Conservation (phyloP, 306 rosid species). For the Leucaena leucocephala region DNA sequence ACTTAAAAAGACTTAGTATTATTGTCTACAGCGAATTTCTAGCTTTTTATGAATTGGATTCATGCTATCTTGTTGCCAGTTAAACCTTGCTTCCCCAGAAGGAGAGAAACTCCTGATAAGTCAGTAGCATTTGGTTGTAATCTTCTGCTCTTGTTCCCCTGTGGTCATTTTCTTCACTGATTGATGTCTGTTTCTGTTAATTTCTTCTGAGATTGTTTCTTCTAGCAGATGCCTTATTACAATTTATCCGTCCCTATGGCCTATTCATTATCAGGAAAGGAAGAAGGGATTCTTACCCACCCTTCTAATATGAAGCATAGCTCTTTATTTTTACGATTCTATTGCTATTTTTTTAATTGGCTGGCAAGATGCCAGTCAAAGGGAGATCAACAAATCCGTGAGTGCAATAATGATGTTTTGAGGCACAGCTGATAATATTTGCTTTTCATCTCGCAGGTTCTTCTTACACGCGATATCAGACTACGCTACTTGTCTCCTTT, state of each 20-base stretch:
- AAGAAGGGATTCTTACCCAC: slow-evolving; percentile 23
- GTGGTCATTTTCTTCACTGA: neutral
- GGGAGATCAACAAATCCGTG: neutral
- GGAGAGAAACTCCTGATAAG: slow-evolving; percentile 35
- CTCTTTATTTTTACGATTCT: slow-evolving; percentile 21
- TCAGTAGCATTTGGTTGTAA: slow-evolving; percentile 27
- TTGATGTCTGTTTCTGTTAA: slow-evolving; percentile 32
- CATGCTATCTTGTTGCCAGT: slow-evolving; percentile 20
- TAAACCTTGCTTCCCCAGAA: slow-evolving; percentile 24
- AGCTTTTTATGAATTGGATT: slow-evolving; percentile 28
- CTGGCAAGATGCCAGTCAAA: slow-evolving; percentile 12
- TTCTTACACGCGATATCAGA: neutral
- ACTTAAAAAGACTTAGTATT: slow-evolving; percentile 4
- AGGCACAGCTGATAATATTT: neutral
- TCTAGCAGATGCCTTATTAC: slow-evolving; percentile 1
- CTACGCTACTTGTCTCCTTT: slow-evolving; percentile 13
- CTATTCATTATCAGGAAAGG: slow-evolving; percentile 19
- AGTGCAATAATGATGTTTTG: slow-evolving; percentile 8
- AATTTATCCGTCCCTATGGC: slow-evolving; percentile 11
- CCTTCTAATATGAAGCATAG: slow-evolving; percentile 20
- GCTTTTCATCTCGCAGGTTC: neutral
- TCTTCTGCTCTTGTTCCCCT: slow-evolving; percentile 1
- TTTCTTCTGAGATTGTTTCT: slow-evolving; percentile 24
- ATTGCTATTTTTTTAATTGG: slow-evolving; percentile 5
- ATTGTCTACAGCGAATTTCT: slow-evolving; percentile 4